Percentiles rank a stretch among this genome's conserved stretches.
phyloP scores from a whole-genome alignment of 129 eudicot genomes.

The Saussurea involucrata region DNA sequence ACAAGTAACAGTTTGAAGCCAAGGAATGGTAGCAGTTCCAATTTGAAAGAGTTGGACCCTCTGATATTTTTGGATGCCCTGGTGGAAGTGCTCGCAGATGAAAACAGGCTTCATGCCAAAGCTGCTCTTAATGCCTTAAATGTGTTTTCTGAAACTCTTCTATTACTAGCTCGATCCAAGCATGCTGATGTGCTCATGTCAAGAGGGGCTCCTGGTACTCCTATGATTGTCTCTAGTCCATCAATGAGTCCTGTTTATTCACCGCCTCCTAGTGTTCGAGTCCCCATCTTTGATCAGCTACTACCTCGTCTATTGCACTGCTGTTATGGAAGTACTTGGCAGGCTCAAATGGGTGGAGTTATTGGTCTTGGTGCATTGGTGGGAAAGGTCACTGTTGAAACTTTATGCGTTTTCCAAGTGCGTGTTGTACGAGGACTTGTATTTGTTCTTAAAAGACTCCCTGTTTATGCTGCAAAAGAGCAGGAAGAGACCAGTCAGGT shows the following conservation, averaged over 20 bases:
- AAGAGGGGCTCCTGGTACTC: slow-evolving; percentile 91
- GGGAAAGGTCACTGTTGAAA: slow-evolving; percentile 95
- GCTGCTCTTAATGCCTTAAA: slow-evolving; percentile 80
- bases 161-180: slow-evolving; percentile 77
- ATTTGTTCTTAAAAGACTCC: slow-evolving; percentile 91
- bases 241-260: slow-evolving; percentile 97
- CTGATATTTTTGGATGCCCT: slow-evolving; percentile 87
- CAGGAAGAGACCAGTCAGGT: slow-evolving; percentile 99
- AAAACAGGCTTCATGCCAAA: slow-evolving; percentile 84
- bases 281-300: slow-evolving; percentile 91
- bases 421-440: slow-evolving; percentile 79
- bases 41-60: slow-evolving; percentile 90
- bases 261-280: slow-evolving; percentile 95
- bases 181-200: slow-evolving; percentile 71
- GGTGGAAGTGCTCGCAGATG: slow-evolving; percentile 89
- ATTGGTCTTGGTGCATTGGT: slow-evolving; percentile 94
- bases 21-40: slow-evolving; percentile 49
- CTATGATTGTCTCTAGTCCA: slow-evolving; percentile 98
- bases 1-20: slow-evolving; percentile 40
- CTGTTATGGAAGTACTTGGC: slow-evolving; percentile 96
- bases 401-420: slow-evolving; percentile 82
- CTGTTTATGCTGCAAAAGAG: slow-evolving; percentile 90
- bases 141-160: slow-evolving; percentile 74
- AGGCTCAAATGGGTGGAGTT: slow-evolving; percentile 98
- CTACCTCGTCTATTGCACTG: slow-evolving; percentile 90